phyloP scores from a whole-genome alignment of 768 basidiomycete genomes.

The Kwoniella botswanensis region DNA sequence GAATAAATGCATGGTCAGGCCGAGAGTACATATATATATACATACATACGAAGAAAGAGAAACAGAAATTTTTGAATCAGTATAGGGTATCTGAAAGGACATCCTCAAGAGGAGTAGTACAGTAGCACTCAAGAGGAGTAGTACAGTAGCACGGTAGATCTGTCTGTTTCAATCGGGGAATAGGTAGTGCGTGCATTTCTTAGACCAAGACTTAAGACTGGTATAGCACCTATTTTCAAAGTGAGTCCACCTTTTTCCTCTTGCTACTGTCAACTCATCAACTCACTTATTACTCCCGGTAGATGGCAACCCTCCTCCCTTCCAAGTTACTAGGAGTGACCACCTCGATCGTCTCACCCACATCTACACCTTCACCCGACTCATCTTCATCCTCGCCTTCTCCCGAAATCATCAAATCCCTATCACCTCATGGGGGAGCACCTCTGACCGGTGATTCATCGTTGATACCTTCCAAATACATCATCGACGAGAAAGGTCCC shows the following conservation, averaged over 20 bases:
- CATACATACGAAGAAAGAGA: too few species aligned
- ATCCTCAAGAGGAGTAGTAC: too few species aligned
- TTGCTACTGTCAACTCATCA: neutral
- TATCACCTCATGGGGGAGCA: slow-evolving; percentile 37
- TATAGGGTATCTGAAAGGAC: too few species aligned
- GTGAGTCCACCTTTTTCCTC: neutral
- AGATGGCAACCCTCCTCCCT: slow-evolving; percentile 20
- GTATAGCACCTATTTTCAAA: neutral
- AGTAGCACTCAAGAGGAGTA: too few species aligned
- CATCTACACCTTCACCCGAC: slow-evolving; percentile 13
- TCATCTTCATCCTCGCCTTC: neutral
- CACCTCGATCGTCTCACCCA: slow-evolving; percentile 24
- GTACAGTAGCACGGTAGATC: too few species aligned
- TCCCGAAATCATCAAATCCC: slow-evolving; percentile 10
- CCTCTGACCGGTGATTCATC: slow-evolving; percentile 40
- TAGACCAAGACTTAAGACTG: neutral
- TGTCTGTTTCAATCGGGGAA: too few species aligned
- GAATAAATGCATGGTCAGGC: too few species aligned
- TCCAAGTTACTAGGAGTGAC: slow-evolving; percentile 23
- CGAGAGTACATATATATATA: too few species aligned
- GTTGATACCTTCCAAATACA: slow-evolving; percentile 46
- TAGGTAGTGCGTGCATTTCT: neutral
- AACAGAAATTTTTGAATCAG: too few species aligned
- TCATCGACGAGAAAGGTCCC: slow-evolving; percentile 25
- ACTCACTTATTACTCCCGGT: neutral